Base-by-base conservation (phyloP, 768 basidiomycete species). In the Jaapia argillacea region DNA sequence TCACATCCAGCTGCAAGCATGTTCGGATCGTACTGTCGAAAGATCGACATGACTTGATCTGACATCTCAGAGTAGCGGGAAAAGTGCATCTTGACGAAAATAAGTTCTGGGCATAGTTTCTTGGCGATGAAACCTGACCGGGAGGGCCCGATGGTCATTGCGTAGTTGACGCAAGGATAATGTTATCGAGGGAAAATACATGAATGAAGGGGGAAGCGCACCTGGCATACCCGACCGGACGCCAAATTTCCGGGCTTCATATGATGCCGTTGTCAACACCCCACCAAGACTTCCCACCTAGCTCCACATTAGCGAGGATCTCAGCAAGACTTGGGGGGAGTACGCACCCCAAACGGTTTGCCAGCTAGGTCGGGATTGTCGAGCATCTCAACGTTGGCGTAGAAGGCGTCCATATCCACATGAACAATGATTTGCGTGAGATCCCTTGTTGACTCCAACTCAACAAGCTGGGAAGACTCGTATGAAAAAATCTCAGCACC, bases 181-280 rank as follows among this genome's bases (percentile, higher is more conserved):
- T 25, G n/a, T n/a, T n/a, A n/a, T n/a, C n/a, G n/a, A n/a, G n/a
- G n/a, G n/a, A n/a, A n/a, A n/a, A n/a, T n/a, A n/a, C n/a, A n/a
- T n/a, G n/a, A n/a, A n/a, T n/a, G n/a, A n/a, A n/a, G n/a, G n/a
- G n/a, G n/a, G n/a, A 31, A 25, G 4, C 16, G 20, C 54, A 85
- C 87, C 75, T n/a, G 94, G 78, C 96, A 97, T 97, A 23, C 90
- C 94, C 4, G 91, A 94, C 36, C 96, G 81, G 24, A 88, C 85
- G 2, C 91, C 92, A 51, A 72, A 90, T 58, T 85, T 90, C 36
- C 92, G 72, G 4, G 92, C 92, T 55, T 91, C 91, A 45, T 96
- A 96, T 23, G 89, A 86, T 6, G 92, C 91, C 0, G 94, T 97
- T 7, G 74, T 79, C 12, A 96, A 62, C 4, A 98, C 84, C 4